phyloP scores from a whole-genome alignment of 2,329 filamentous ascomycete species.

The Paraconiothyrium sp. region DNA sequence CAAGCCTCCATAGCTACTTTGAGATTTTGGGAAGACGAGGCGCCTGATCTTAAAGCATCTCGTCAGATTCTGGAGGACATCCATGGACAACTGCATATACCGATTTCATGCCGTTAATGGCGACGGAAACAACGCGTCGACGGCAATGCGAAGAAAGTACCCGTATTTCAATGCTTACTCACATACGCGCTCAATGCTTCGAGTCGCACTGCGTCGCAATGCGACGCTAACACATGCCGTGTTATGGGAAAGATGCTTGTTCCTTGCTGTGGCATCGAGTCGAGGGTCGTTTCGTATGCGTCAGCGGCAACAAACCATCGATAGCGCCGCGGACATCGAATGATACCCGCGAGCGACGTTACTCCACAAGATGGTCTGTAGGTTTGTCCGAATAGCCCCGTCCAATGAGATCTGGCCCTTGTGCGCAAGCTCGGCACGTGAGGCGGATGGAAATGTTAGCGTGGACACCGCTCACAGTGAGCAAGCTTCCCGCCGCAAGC shows the following conservation, averaged over 20 bases:
- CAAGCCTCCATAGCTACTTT: conserved; percentile 22
- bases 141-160: neutral
- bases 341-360: neutral
- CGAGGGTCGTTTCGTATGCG: neutral
- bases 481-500: neutral
- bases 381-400: conserved; percentile 9
- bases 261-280: neutral
- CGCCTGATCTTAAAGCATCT: conserved; percentile 22
- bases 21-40: conserved; percentile 30
- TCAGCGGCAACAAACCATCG: neutral
- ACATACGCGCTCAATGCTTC: too few species aligned
- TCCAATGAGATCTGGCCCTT: conserved; percentile 2
- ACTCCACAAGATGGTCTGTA: neutral
- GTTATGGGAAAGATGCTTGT: neutral
- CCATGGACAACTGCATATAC: neutral
- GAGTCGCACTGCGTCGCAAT: too few species aligned
- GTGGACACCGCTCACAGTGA: neutral
- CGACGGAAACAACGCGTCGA: neutral
- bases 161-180: neutral
- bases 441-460: neutral
- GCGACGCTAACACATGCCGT: too few species aligned
- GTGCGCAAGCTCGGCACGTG: neutral
- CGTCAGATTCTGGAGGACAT: conserved; percentile 1
- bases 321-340: neutral
- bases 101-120: neutral